Percentiles rank a stretch among this genome's conserved stretches.
Evolutionary conservation across 805 yeast genomes (phyloP).

Genomic region (Pichia nakasei): DNA sequence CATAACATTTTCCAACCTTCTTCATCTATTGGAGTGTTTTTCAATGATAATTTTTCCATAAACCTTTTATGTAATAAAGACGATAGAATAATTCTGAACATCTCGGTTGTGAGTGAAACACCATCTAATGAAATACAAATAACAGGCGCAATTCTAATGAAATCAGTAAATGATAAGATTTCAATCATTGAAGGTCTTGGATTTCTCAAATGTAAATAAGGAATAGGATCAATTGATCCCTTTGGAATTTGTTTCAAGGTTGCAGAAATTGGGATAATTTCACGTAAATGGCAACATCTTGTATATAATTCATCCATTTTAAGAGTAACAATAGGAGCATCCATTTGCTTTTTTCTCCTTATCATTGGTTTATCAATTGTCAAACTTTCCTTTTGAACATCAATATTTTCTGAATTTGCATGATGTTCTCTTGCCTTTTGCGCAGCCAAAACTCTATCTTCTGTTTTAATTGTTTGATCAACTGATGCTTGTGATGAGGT

Average conservation of each 20-base stretch:
- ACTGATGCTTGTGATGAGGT: constrained; percentile 12
- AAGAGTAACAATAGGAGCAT: constrained; percentile 29
- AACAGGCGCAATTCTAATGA: constrained; percentile 77
- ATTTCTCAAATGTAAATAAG: constrained; percentile 62
- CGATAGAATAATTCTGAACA: constrained; percentile 64
- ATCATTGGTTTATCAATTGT: constrained; percentile 67
- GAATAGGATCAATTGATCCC: constrained; percentile 68
- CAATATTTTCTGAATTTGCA: constrained; percentile 16
- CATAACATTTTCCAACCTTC: constrained; percentile 77
- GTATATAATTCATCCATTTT: constrained; percentile 72
- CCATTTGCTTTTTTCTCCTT: constrained; percentile 28
- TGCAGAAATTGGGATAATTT: constrained; percentile 86
- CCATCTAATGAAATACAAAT: constrained; percentile 72
- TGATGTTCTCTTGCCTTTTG: constrained; percentile 19
- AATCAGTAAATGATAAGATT: constrained; percentile 80
- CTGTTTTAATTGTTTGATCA: constrained; percentile 22
- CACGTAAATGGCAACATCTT: constrained; percentile 87
- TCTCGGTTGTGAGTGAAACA: constrained; percentile 61
- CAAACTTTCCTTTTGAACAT: constrained; percentile 19
- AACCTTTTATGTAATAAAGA: constrained; percentile 59
- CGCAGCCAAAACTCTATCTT: constrained; percentile 25
- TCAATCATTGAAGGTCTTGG: constrained; percentile 90
- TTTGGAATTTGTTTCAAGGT: constrained; percentile 74
- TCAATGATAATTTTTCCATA: constrained; percentile 62
- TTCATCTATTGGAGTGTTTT: constrained; percentile 66